Base-by-base conservation (phyloP, 179 eudicot genomes). In the Dionaea muscipula region DNA sequence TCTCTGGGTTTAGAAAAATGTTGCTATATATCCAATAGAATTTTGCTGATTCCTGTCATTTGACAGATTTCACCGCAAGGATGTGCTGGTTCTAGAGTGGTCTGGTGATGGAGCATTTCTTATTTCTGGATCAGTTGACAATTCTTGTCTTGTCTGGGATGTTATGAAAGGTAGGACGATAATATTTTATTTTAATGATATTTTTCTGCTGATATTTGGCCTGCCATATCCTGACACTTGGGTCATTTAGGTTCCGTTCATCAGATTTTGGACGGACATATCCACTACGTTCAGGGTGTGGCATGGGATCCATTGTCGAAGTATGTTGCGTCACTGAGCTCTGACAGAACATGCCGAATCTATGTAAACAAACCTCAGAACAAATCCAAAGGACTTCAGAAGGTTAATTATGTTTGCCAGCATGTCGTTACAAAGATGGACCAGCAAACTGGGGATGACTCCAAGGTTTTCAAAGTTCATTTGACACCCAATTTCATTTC, bases 121-220 rank as follows among this genome's bases (percentile, higher is more conserved):
- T 36, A 71, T 91, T 36, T 78, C 98, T 60, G 98, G 98, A 51
- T 91, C 98, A 16, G 98, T 91, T 53, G 98, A 91, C 73, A 91
- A 87, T 63, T 80, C 98, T 47, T 91, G 98, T 77, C 82, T 91
- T 53, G 77, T 91, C 68, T 91, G 98, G 98, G 94, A 91, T 75
- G 75, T 72, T 41, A 84, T 65, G 52, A 91, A 82, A 80, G 98
- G 98, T 81, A 68, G 45, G 47, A 38, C 15, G 35, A 41, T 38
- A 45, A 37, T 22, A 26, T 49, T 13, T 17, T 26, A 21, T 24
- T 49, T 10, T 9, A 49, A 17, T 10, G 18, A 24, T 14, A 0
- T 15, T 47, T 24, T 12, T 49, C n/a, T 49, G 3, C 31, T 24
- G 33, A 20, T 25, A 25, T 46, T 47, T 15, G 10, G 20, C 10